Percentiles rank a stretch among this genome's conserved stretches.
Evolutionary conservation across 1,284 basidiomycete species (phyloP).

Genomic region (Sparassis latifolia): DNA sequence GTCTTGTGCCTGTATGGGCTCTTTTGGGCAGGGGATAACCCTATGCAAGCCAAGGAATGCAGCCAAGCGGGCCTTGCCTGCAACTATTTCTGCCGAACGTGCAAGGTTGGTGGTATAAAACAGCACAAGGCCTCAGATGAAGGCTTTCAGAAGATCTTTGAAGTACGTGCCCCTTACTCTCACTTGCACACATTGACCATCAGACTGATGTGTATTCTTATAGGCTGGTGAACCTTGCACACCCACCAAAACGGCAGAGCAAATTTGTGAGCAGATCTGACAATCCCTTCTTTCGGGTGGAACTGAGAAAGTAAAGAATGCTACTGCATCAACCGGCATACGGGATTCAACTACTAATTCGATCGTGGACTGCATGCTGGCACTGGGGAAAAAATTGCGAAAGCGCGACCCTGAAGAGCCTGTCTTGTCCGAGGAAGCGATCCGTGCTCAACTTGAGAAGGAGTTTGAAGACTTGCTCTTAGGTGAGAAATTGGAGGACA

Average conservation of each 20-base stretch:
- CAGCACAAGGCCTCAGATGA: slow-evolving; percentile 16
- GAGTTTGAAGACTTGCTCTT: not conserved
- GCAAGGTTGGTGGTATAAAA: slow-evolving; percentile 20
- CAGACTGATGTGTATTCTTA: not conserved
- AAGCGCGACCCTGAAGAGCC: not conserved
- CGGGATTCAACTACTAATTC: not conserved
- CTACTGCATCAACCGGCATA: not conserved
- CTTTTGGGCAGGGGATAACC: slow-evolving; percentile 24
- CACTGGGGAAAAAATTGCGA: not conserved
- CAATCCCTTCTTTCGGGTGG: not conserved
- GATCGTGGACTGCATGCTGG: not conserved
- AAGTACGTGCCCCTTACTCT: not conserved
- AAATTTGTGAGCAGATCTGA: not conserved
- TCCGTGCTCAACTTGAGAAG: not conserved
- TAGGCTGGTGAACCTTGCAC: not conserved
- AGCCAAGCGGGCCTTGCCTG: slow-evolving; percentile 19
- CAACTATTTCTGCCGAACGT: slow-evolving; percentile 25
- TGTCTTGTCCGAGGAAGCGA: not conserved
- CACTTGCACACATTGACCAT: not conserved
- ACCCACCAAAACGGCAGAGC: not conserved
- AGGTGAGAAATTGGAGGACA: not conserved
- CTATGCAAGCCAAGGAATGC: slow-evolving; percentile 26
- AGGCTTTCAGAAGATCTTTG: slow-evolving; percentile 9
- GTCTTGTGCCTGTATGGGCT: slow-evolving; percentile 17
- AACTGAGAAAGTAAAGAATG: not conserved